Conservation (phyloP, 2,329 filamentous ascomycete genomes). For the Coniochaeta sp. region DNA sequence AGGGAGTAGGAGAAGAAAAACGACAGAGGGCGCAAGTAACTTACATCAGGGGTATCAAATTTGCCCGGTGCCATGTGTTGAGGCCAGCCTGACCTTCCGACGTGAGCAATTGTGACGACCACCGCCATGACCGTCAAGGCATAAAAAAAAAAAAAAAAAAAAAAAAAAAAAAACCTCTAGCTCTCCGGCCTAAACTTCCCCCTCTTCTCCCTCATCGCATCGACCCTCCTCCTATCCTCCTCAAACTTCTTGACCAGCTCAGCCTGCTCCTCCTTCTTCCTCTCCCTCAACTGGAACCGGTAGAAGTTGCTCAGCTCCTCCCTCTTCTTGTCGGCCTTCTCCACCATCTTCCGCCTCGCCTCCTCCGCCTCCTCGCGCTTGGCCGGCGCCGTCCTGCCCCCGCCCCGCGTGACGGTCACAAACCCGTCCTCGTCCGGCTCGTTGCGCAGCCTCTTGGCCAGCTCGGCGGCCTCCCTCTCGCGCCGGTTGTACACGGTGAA, state of each 20-base stretch:
- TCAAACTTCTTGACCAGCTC: slow-evolving; percentile 66
- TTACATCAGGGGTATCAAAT: slow-evolving; percentile 8
- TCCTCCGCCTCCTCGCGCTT: slow-evolving; percentile 63
- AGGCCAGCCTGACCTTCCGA: no score
- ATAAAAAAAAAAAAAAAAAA: no score
- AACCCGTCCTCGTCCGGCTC: slow-evolving; percentile 94
- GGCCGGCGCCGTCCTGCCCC: slow-evolving; percentile 67
- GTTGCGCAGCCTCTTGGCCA: slow-evolving; percentile 58
- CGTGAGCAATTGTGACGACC: no score
- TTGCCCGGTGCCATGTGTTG: background rate
- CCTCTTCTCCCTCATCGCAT: slow-evolving; percentile 61
- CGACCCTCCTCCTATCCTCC: slow-evolving; percentile 65
- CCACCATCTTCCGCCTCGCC: slow-evolving; percentile 49
- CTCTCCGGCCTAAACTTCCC: slow-evolving; percentile 50
- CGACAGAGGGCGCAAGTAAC: slow-evolving; percentile 2
- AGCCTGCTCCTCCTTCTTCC: slow-evolving; percentile 66
- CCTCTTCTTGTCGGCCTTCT: slow-evolving; percentile 56
- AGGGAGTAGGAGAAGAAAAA: background rate
- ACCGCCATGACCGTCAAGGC: no score
- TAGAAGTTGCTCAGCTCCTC: slow-evolving; percentile 68
- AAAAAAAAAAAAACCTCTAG: slow-evolving; percentile 15
- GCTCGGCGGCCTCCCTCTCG: slow-evolving; percentile 55
- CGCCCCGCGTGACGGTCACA: slow-evolving; percentile 80
- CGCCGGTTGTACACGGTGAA: slow-evolving; percentile 73
- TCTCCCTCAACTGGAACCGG: slow-evolving; percentile 74